phyloP scores from a whole-genome alignment of 176 grass and related monocot species.

The Lolium perenne region DNA sequence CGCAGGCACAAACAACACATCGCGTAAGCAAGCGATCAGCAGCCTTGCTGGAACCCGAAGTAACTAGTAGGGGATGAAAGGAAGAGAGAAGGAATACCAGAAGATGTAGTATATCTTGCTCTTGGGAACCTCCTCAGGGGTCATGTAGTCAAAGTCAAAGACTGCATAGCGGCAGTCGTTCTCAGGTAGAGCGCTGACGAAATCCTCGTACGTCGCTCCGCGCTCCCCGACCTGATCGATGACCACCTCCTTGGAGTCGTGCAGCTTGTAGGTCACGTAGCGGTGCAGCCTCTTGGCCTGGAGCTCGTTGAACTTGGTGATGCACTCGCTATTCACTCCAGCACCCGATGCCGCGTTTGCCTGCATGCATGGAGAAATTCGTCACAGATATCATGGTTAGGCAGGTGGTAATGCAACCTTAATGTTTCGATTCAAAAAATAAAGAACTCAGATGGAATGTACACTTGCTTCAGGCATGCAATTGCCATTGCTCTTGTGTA shows the following conservation, averaged over 20 bases:
- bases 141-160: slow-evolving; percentile 82
- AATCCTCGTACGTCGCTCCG: slow-evolving; percentile 61
- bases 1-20: slow-evolving; percentile 6
- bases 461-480: not conserved
- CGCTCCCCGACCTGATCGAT: slow-evolving; percentile 72
- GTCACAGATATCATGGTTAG: not conserved
- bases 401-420: too few relatives aligned
- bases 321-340: slow-evolving; percentile 76
- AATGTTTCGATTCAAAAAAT: too few relatives aligned
- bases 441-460: too few relatives aligned
- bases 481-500: not conserved
- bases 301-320: slow-evolving; percentile 75
- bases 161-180: slow-evolving; percentile 79
- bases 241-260: slow-evolving; percentile 69
- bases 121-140: slow-evolving; percentile 80
- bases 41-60: not conserved
- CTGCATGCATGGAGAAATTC: slow-evolving; percentile 14
- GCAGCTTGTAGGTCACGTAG: slow-evolving; percentile 76
- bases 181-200: slow-evolving; percentile 55
- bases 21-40: not conserved
- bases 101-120: slow-evolving; percentile 92
- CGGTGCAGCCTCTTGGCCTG: slow-evolving; percentile 84
- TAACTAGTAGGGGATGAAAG: not conserved
- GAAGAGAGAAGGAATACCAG: slow-evolving; percentile 44
- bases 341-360: slow-evolving; percentile 79